A percentile compares a stretch with the other conserved stretches of the same genome.
phyloP scores from a whole-genome alignment of 2,329 filamentous ascomycete genomes.

The Gaeumannomyces sp. region DNA sequence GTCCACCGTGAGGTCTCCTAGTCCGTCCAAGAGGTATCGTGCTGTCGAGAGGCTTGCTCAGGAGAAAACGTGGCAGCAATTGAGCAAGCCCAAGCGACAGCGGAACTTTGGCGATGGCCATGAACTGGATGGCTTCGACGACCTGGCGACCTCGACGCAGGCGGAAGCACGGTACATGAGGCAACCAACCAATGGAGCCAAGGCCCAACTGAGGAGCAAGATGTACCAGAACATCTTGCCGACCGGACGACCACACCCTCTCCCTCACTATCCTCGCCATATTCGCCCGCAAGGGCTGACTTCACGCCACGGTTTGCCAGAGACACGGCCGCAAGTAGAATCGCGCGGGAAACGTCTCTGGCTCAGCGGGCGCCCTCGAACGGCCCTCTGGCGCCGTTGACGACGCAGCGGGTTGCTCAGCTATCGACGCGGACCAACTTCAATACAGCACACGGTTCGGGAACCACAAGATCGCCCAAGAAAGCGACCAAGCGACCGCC shows the following conservation, averaged over 20 bases:
- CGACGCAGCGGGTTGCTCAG: constrained; percentile 48
- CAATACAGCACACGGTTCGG: constrained; percentile 35
- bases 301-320: constrained; percentile 57
- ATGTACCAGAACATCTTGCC: constrained; percentile 47
- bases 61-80: constrained; percentile 53
- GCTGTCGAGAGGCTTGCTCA: constrained; percentile 32
- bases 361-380: constrained; percentile 52
- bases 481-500: constrained; percentile 49
- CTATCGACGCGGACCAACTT: constrained; percentile 43
- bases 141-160: constrained; percentile 80
- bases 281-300: constrained; percentile 51
- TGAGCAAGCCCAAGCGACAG: constrained; percentile 65
- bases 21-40: constrained; percentile 43
- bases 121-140: constrained; percentile 90
- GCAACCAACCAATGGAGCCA: constrained; percentile 67
- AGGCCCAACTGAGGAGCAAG: constrained; percentile 52
- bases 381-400: constrained; percentile 47
- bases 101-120: constrained; percentile 85
- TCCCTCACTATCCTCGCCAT: constrained; percentile 40
- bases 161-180: constrained; percentile 79
- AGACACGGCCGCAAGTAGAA: constrained; percentile 59
- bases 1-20: constrained; percentile 53
- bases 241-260: constrained; percentile 48
- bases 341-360: constrained; percentile 55
- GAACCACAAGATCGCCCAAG: constrained; percentile 40